Conservation (phyloP, 495 filamentous ascomycete genomes). For the Patellaria atrata region DNA sequence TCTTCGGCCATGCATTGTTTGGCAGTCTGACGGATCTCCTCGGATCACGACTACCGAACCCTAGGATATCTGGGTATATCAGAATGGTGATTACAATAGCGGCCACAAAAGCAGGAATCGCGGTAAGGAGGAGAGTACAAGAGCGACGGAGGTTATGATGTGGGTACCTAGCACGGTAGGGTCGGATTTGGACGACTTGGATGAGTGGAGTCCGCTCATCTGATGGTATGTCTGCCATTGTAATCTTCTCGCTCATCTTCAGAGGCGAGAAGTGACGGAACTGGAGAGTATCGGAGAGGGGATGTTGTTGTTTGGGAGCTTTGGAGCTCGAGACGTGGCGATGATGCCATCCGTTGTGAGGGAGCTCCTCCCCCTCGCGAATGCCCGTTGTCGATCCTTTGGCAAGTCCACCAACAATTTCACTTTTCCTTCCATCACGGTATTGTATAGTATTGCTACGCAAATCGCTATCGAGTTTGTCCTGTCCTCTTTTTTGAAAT, state of each 20-base stretch:
- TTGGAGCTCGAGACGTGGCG: too few species aligned
- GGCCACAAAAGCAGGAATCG: constrained; percentile 41
- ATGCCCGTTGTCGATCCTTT: too few species aligned
- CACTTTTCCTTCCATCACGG: too few species aligned
- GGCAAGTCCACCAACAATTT: too few species aligned
- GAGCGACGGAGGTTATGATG: constrained; percentile 55
- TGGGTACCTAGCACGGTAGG: constrained; percentile 47
- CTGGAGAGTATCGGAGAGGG: too few species aligned
- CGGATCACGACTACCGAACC: constrained; percentile 11
- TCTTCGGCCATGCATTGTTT: constrained; percentile 26
- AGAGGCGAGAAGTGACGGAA: too few species aligned
- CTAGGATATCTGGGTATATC: constrained; percentile 23
- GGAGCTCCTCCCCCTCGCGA: too few species aligned
- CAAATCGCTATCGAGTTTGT: too few species aligned
- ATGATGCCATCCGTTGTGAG: too few species aligned
- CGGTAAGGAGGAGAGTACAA: constrained; percentile 49
- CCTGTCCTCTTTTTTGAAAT: too few species aligned
- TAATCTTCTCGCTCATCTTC: constrained; percentile 18
- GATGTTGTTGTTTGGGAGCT: too few species aligned
- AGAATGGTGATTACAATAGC: constrained; percentile 47
- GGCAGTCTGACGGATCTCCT: constrained; percentile 26
- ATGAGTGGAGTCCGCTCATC: constrained; percentile 48
- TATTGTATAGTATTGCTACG: too few species aligned
- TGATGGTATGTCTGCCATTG: constrained; percentile 32
- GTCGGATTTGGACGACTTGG: constrained; percentile 36